These are phyloP conservation scores for Diaporthe ampelina DNA, from an alignment of 2,329 filamentous ascomycete genomes.

Conservation along the genomic window DNA sequence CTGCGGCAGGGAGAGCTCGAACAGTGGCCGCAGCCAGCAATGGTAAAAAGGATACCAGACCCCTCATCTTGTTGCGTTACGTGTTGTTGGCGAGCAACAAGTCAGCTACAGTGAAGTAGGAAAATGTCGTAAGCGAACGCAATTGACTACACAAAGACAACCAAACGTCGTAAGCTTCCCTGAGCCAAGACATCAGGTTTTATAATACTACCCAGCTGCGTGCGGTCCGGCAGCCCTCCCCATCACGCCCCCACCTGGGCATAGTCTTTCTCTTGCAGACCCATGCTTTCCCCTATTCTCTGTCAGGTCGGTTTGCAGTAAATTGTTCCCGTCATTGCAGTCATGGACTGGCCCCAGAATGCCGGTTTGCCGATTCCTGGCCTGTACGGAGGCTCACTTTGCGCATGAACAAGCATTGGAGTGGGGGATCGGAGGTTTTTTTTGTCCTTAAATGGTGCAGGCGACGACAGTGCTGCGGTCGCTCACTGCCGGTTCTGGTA, in stretches of 20 bases:
- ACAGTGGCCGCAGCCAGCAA: constrained; percentile 43
- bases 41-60: constrained; percentile 34
- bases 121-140: neutral
- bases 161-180: neutral
- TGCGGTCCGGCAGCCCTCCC: neutral
- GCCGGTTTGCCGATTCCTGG: neutral
- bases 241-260: neutral
- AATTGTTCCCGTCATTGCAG: constrained; percentile 2
- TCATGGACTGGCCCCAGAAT: neutral
- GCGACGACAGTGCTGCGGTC: neutral
- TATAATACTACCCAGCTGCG: constrained; percentile 1
- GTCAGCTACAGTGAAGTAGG: neutral
- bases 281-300: constrained; percentile 19
- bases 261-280: neutral
- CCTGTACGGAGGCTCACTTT: constrained; percentile 1
- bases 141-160: neutral
- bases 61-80: constrained; percentile 26
- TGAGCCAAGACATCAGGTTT: constrained; percentile 2
- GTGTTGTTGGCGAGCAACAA: neutral
- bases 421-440: constrained; percentile 1
- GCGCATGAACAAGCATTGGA: neutral
- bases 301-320: constrained; percentile 16
- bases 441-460: neutral
- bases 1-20: constrained; percentile 41
- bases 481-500: neutral